phyloP scores from a whole-genome alignment of 2,329 filamentous ascomycete genomes.

The Cladosporium sp. region DNA sequence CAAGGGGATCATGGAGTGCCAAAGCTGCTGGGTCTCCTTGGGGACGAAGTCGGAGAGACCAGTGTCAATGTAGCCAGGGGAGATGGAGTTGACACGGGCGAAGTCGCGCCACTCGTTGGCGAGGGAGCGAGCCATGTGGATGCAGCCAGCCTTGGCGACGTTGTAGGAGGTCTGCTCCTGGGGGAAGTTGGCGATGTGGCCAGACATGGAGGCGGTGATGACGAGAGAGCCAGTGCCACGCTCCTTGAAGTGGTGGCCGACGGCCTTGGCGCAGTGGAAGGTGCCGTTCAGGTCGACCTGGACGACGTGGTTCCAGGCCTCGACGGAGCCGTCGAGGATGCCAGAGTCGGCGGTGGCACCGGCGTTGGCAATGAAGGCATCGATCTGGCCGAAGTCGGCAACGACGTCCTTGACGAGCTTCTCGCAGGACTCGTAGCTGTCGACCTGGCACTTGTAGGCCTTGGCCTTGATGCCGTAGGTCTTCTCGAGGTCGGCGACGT shows the following conservation, averaged over 20 bases:
- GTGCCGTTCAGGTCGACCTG: constrained; percentile 82
- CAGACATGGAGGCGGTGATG: constrained; percentile 71
- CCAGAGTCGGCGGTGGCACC: constrained; percentile 66
- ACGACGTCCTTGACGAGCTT: constrained; percentile 57
- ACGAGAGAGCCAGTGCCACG: constrained; percentile 61
- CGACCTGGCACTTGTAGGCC: constrained; percentile 63
- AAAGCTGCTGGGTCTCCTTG: constrained; percentile 53
- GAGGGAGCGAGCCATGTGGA: constrained; percentile 60
- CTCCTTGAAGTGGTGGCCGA: constrained; percentile 73
- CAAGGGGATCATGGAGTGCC: constrained; percentile 58
- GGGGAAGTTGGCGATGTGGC: constrained; percentile 78
- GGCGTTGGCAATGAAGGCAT: constrained; percentile 66
- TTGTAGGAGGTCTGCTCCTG: constrained; percentile 66
- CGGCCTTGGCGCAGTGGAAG: constrained; percentile 82
- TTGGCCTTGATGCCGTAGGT: constrained; percentile 63
- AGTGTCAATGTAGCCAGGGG: constrained; percentile 66
- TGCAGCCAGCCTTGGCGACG: constrained; percentile 63
- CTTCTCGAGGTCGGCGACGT: constrained; percentile 57
- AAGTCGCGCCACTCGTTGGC: constrained; percentile 69
- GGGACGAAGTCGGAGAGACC: constrained; percentile 63
- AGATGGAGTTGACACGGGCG: constrained; percentile 64
- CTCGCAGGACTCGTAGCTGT: constrained; percentile 53
- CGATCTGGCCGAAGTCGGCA: constrained; percentile 66
- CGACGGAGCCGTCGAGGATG: constrained; percentile 64
- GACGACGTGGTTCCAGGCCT: constrained; percentile 74